Percentiles rank a stretch among this genome's conserved stretches.
Conservation (phyloP, 2,329 filamentous ascomycete species). For the Ophidiomyces ophidiicola region DNA sequence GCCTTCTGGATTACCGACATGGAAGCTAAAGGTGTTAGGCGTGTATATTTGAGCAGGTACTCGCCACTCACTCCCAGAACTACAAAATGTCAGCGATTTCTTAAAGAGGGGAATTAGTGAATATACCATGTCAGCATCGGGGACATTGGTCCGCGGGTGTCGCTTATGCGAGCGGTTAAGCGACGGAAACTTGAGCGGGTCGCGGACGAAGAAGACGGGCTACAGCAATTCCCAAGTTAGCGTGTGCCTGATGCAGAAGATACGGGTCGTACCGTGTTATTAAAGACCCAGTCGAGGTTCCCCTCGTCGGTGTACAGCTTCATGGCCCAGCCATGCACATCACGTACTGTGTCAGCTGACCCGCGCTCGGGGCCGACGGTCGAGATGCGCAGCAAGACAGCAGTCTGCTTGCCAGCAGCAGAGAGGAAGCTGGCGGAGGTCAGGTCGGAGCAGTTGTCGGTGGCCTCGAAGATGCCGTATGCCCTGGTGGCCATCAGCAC, state of each 20-base stretch:
- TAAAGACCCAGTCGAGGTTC: slow-evolving; percentile 38
- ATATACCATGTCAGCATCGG: slow-evolving; percentile 40
- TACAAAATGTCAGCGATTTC: slow-evolving; percentile 19
- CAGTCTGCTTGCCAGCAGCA: slow-evolving; percentile 47
- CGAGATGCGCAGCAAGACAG: slow-evolving; percentile 59
- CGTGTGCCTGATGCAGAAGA: background rate
- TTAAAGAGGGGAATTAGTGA: background rate
- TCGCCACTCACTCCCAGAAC: slow-evolving; percentile 23
- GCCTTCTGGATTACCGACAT: slow-evolving; percentile 30
- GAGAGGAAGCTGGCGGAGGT: slow-evolving; percentile 55
- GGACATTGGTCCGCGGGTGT: slow-evolving; percentile 42
- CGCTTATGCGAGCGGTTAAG: slow-evolving; percentile 50
- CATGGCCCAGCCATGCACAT: slow-evolving; percentile 61
- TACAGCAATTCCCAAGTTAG: slow-evolving; percentile 30
- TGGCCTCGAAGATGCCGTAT: slow-evolving; percentile 58
- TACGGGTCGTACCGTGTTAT: slow-evolving; percentile 17
- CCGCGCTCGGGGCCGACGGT: slow-evolving; percentile 59
- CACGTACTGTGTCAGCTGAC: slow-evolving; percentile 56
- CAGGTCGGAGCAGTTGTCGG: slow-evolving; percentile 54
- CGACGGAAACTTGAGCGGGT: slow-evolving; percentile 58
- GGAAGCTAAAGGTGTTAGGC: slow-evolving; percentile 2
- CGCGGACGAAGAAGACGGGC: slow-evolving; percentile 57
- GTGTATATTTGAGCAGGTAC: background rate
- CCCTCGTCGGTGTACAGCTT: slow-evolving; percentile 61
- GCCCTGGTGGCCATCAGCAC: slow-evolving; percentile 33